A percentile compares a stretch with the other conserved stretches of the same genome.
These are phyloP conservation scores for Pythium plurisporium DNA, from an alignment of 352 stramenopile species.

Conservation along the genomic window DNA sequence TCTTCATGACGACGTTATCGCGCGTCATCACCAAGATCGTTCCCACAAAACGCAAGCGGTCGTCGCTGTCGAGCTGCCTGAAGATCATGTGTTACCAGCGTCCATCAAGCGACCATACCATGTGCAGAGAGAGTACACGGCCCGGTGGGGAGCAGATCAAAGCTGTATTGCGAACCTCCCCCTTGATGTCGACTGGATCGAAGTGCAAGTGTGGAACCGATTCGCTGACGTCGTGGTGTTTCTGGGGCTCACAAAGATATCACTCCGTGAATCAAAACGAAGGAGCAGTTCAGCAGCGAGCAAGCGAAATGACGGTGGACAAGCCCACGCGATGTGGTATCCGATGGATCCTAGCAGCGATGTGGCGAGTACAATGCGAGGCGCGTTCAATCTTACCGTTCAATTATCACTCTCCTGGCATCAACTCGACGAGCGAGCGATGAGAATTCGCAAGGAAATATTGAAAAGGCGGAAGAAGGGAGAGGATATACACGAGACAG, in stretches of 20 bases:
- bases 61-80: slow-evolving; percentile 13
- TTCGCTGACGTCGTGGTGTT: slow-evolving; percentile 58
- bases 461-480: neutral
- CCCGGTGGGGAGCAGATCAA: slow-evolving; percentile 20
- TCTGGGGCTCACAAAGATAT: slow-evolving; percentile 33
- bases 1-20: slow-evolving; percentile 32
- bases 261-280: slow-evolving; percentile 18
- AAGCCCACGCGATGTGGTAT: slow-evolving; percentile 10
- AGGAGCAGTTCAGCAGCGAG: slow-evolving; percentile 3
- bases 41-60: neutral
- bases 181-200: slow-evolving; percentile 32
- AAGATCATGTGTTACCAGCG: neutral
- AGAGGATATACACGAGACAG: neutral
- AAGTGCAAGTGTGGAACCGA: slow-evolving; percentile 64
- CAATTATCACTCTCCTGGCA: slow-evolving; percentile 13
- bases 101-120: slow-evolving; percentile 23
- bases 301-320: no score
- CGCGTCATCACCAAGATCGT: slow-evolving; percentile 2
- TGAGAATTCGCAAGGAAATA: slow-evolving; percentile 14
- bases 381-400: slow-evolving; percentile 1
- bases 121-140: slow-evolving; percentile 33
- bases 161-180: slow-evolving; percentile 20
- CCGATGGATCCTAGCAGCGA: slow-evolving; percentile 13
- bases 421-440: neutral
- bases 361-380: neutral